Base-by-base conservation (phyloP, 805 yeast genomes). In the Debaryomyces maramus region DNA sequence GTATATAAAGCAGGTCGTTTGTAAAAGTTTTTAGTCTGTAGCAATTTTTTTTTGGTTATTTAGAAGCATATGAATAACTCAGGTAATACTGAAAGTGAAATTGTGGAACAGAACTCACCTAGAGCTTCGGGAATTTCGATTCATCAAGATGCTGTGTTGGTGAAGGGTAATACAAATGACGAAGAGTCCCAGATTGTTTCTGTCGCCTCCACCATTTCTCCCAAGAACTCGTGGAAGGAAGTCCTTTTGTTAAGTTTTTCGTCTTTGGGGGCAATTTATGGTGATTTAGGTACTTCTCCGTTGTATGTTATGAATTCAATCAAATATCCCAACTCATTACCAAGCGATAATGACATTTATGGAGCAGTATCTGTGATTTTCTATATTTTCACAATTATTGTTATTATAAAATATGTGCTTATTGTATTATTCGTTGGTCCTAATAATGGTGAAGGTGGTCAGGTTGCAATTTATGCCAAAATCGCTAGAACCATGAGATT, bases 241-340 rank as follows among this genome's bases (percentile, higher is more conserved):
- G 43, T 58, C 4, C 40, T 55, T n/a, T 33, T 54, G 32, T 43
- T 72, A 23, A 61, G 72, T 1, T 72, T 69, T 46, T 57, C 68
- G n/a, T 71, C 79, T 4, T 60, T 80, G 28, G 85, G 85, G 16
- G 79, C 80, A n/a, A 77, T 79, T 29, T 80, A 78, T 52, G 83
- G 85, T 36, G 84, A 80, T 56, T 62, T 80, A 41, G 83, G 82
- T 20, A 79, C 85, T 3, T 75, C 82, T 8, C 85, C 85, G 3
- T 56, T 80, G 38, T 80, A 80, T 53, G 73, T 70, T 8, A 52
- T 69, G 47, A 63, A 72, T 35, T 55, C 67, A 22, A 55, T 63
- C 40, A 56, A 49, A 27, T 62, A 55, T 44, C 48, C 51, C 15
- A 45, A 54, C 16, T 37, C 42, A 15, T 47, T 56, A 3, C 75